A percentile compares a stretch with the other conserved stretches of the same genome.
Evolutionary conservation across 2,329 filamentous ascomycete species (phyloP).

Genomic region (Teratosphaeria zuluensis): DNA sequence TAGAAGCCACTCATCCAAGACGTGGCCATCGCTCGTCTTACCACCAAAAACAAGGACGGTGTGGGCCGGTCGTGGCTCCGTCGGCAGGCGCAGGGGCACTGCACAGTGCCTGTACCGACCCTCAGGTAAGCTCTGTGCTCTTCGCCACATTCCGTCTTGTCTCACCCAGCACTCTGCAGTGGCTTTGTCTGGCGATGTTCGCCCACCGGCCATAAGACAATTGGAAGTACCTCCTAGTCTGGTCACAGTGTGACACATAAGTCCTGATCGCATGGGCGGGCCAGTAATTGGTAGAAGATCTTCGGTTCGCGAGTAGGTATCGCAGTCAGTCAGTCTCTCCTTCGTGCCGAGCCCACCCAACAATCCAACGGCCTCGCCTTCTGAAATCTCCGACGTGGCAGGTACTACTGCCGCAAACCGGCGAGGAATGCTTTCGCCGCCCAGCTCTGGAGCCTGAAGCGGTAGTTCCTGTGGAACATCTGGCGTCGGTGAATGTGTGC

Average conservation of each 20-base stretch:
- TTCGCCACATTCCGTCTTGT: constrained; percentile 53
- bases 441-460: constrained; percentile 17
- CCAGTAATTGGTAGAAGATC: constrained; percentile 16
- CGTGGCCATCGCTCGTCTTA: constrained; percentile 32
- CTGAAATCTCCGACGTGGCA: constrained; percentile 17
- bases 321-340: constrained; percentile 38
- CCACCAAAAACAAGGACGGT: constrained; percentile 38
- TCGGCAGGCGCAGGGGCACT: constrained; percentile 32
- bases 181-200: constrained; percentile 62
- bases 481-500: constrained; percentile 1
- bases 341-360: constrained; percentile 40
- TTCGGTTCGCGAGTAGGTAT: constrained; percentile 31
- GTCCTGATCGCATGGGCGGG: constrained; percentile 24
- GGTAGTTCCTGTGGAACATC: constrained; percentile 19
- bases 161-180: constrained; percentile 69
- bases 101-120: constrained; percentile 68
- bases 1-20: constrained; percentile 33
- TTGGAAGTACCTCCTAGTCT: constrained; percentile 46
- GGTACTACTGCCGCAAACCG: constrained; percentile 32
- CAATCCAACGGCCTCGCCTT: constrained; percentile 26
- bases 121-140: constrained; percentile 54
- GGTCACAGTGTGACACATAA: constrained; percentile 70
- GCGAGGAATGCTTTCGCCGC: constrained; percentile 16
- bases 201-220: constrained; percentile 63
- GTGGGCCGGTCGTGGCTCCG: constrained; percentile 20